A percentile compares a stretch with the other conserved stretches of the same genome.
phyloP scores from a whole-genome alignment of 306 rosid species.

The Rubus idaeus region DNA sequence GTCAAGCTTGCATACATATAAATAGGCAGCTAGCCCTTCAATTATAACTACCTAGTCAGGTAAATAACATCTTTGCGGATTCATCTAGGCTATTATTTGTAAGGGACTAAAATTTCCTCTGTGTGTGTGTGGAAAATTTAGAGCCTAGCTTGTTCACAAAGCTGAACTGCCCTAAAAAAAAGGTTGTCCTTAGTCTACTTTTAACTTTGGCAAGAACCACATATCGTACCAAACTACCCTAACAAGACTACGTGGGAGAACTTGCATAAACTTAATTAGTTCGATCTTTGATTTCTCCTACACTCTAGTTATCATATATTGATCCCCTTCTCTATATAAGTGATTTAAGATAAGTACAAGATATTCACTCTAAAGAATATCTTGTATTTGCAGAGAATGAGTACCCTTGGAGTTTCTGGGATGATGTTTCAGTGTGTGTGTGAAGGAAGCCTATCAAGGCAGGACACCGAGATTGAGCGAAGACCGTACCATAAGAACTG shows the following conservation, averaged over 20 bases:
- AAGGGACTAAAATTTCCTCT: background rate
- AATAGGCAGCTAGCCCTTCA: background rate
- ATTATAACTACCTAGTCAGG: background rate
- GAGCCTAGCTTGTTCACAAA: background rate
- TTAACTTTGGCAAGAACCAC: slow-evolving; percentile 13
- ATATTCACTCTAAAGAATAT: background rate
- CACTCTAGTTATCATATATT: background rate
- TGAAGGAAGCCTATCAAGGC: slow-evolving; percentile 49
- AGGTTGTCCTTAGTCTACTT: background rate
- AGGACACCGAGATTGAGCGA: slow-evolving; percentile 42
- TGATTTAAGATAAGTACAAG: background rate
- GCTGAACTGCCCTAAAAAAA: background rate
- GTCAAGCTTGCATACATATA: background rate
- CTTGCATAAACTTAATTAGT: background rate
- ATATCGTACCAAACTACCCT: background rate
- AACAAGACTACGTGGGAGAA: background rate
- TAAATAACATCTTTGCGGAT: slow-evolving; percentile 1
- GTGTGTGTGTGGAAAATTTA: background rate
- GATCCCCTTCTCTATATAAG: background rate
- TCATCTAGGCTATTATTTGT: background rate
- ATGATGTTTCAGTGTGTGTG: slow-evolving; percentile 40
- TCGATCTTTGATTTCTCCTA: slow-evolving; percentile 12
- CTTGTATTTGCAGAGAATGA: slow-evolving; percentile 14
- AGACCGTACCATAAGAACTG: slow-evolving; percentile 61
- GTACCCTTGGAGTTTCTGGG: slow-evolving; percentile 39